These are phyloP conservation scores for Tylopilus balloui DNA, from an alignment of 768 basidiomycete genomes.

Conservation along the genomic window DNA sequence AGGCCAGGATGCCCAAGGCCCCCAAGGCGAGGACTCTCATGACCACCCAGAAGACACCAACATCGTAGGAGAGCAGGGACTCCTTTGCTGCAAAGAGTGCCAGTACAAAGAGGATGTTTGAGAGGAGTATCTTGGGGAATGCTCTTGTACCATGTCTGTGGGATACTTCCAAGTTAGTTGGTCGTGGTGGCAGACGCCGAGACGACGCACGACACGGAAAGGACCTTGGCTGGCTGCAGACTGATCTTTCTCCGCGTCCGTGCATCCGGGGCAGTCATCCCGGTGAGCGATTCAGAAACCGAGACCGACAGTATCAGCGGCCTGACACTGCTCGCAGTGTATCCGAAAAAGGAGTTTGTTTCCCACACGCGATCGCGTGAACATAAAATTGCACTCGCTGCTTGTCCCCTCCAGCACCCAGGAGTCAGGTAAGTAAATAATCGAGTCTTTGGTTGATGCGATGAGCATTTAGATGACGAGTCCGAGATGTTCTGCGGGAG, in stretches of 20 bases:
- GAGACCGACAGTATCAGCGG: background rate
- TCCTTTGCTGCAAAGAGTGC: slow-evolving; percentile 63
- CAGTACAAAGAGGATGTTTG: slow-evolving; percentile 60
- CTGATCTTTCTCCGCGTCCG: slow-evolving; percentile 62
- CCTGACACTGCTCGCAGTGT: background rate
- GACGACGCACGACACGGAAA: slow-evolving; percentile 48
- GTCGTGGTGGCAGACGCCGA: background rate
- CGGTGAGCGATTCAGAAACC: slow-evolving; percentile 9
- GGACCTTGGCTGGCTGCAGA: slow-evolving; percentile 51
- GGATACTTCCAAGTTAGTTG: slow-evolving; percentile 2
- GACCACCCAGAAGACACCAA: slow-evolving; percentile 72
- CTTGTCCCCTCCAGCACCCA: background rate
- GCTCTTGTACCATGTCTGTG: slow-evolving; percentile 49
- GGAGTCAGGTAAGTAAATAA: slow-evolving; percentile 17
- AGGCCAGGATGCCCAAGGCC: slow-evolving; percentile 58
- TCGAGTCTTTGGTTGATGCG: slow-evolving; percentile 21
- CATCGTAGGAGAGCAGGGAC: slow-evolving; percentile 59
- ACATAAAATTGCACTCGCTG: slow-evolving; percentile 11
- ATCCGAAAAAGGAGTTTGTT: slow-evolving; percentile 16
- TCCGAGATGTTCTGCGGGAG: slow-evolving; percentile 60
- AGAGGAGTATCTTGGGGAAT: slow-evolving; percentile 53
- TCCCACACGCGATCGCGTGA: slow-evolving; percentile 11
- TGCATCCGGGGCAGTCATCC: slow-evolving; percentile 64
- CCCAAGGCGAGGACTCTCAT: slow-evolving; percentile 70
- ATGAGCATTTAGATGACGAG: slow-evolving; percentile 73